A percentile compares a stretch with the other conserved stretches of the same genome.
These are phyloP conservation scores for Colletotrichum eremochloae DNA, from an alignment of 2,329 filamentous ascomycete genomes.

Conservation along the genomic window DNA sequence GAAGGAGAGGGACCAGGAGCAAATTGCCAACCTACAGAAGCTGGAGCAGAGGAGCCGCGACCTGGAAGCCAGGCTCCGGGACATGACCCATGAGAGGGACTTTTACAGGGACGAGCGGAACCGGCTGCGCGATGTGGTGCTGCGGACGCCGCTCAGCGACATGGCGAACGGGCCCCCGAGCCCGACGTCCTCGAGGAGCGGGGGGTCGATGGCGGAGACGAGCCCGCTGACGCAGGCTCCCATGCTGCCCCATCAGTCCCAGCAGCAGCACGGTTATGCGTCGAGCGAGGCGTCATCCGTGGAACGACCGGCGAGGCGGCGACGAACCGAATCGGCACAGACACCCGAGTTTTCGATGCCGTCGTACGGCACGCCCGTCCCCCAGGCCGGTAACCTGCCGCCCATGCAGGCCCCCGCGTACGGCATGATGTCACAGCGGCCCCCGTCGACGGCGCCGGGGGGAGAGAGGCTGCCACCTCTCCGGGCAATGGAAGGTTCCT, in stretches of 20 bases:
- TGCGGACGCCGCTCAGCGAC: slow-evolving; percentile 69
- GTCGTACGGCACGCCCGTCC: slow-evolving; percentile 54
- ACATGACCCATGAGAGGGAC: slow-evolving; percentile 73
- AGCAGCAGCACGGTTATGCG: slow-evolving; percentile 50
- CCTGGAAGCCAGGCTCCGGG: slow-evolving; percentile 66
- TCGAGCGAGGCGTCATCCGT: slow-evolving; percentile 58
- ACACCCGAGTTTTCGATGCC: slow-evolving; percentile 58
- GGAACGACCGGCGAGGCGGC: slow-evolving; percentile 61
- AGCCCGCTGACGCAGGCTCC: slow-evolving; percentile 52
- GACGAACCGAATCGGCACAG: slow-evolving; percentile 59
- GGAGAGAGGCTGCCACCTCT: slow-evolving; percentile 63
- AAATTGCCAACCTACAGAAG: slow-evolving; percentile 75
- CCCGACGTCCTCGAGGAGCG: slow-evolving; percentile 56
- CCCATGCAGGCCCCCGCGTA: slow-evolving; percentile 58
- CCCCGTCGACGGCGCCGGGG: slow-evolving; percentile 54
- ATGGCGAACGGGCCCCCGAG: slow-evolving; percentile 67
- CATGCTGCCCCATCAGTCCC: slow-evolving; percentile 47
- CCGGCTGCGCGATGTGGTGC: slow-evolving; percentile 75
- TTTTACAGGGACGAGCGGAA: slow-evolving; percentile 82
- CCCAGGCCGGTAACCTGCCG: slow-evolving; percentile 55
- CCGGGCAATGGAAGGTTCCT: slow-evolving; percentile 58
- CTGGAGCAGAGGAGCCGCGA: slow-evolving; percentile 78
- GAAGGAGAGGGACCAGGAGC: slow-evolving; percentile 85
- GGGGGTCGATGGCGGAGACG: slow-evolving; percentile 54
- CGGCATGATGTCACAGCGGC: slow-evolving; percentile 52